These are phyloP conservation scores for Suillus ampliporus DNA, from an alignment of 768 basidiomycete species.

Conservation along the genomic window DNA sequence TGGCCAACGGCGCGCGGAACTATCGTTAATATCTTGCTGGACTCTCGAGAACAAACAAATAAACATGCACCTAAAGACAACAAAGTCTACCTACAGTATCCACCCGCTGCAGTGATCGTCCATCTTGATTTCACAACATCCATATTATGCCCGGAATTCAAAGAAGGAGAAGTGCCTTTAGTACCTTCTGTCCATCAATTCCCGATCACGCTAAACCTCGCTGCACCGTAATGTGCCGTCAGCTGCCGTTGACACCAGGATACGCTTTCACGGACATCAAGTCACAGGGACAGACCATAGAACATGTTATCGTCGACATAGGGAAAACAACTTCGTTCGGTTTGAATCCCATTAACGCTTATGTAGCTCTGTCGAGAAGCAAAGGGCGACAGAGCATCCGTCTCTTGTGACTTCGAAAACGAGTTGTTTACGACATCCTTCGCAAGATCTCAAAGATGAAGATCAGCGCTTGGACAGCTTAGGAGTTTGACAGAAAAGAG, in stretches of 20 bases:
- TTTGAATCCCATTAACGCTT: constrained; percentile 42
- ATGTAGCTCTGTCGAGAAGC: constrained; percentile 44
- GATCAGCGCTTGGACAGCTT: constrained; percentile 5
- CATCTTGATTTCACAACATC: too few relatives aligned
- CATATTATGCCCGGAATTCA: too few relatives aligned
- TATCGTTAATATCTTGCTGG: constrained; percentile 38
- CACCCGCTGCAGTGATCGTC: constrained; percentile 22
- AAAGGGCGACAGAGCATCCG: constrained; percentile 34
- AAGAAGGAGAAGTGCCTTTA: constrained; percentile 29
- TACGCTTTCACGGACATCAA: constrained; percentile 50
- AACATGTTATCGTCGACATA: constrained; percentile 42
- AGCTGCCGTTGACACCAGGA: constrained; percentile 39
- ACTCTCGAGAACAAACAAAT: constrained; percentile 33
- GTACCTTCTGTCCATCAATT: constrained; percentile 17
- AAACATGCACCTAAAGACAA: too few relatives aligned
- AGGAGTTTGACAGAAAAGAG: neutral
- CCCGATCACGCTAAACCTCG: neutral
- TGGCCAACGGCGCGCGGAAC: constrained; percentile 46
- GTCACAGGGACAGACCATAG: constrained; percentile 46
- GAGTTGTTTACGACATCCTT: constrained; percentile 20
- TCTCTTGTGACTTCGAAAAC: constrained; percentile 35
- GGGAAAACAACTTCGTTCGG: constrained; percentile 29
- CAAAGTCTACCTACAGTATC: constrained; percentile 13
- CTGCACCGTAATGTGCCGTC: constrained; percentile 24
- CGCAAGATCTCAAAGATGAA: neutral